These are phyloP conservation scores for Chenopodium quinoa DNA, from an alignment of 148 eudicot genomes.

Conservation along the genomic window DNA sequence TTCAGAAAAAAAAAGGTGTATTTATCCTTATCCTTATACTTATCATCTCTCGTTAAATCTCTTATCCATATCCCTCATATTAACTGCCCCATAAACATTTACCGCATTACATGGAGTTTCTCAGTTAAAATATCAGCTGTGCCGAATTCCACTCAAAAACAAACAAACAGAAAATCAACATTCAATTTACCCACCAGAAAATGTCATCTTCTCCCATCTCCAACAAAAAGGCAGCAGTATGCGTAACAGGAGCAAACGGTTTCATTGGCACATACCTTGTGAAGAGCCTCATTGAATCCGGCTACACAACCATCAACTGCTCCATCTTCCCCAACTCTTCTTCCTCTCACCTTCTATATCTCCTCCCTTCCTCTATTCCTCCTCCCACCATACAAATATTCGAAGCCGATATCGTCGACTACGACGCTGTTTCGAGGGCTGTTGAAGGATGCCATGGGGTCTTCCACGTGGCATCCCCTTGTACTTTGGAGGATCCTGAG, in stretches of 20 bases:
- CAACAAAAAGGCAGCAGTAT: constrained; percentile 32
- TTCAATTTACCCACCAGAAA: background rate
- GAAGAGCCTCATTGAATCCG: constrained; percentile 46
- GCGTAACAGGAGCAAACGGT: constrained; percentile 91
- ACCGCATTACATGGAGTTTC: too few relatives aligned
- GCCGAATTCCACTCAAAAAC: too few relatives aligned
- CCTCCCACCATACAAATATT: constrained; percentile 32
- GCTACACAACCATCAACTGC: constrained; percentile 66
- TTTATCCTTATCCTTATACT: too few relatives aligned
- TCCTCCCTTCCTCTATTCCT: constrained; percentile 34
- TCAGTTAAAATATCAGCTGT: too few relatives aligned
- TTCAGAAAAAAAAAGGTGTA: too few relatives aligned
- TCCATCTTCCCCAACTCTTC: constrained; percentile 60
- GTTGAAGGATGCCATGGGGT: constrained; percentile 57
- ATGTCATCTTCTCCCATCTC: background rate
- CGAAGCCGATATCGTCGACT: constrained; percentile 61
- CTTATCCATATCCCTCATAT: too few relatives aligned
- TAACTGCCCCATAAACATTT: too few relatives aligned
- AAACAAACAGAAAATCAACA: too few relatives aligned
- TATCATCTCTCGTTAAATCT: too few relatives aligned
- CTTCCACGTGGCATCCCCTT: constrained; percentile 95
- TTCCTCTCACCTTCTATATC: constrained; percentile 52
- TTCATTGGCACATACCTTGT: constrained; percentile 83
- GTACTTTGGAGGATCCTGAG: constrained; percentile 61
- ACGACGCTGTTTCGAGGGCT: constrained; percentile 42